A percentile compares a stretch with the other conserved stretches of the same genome.
Conservation (phyloP, 2,329 filamentous ascomycete genomes). For the Chalaropsis ovoidea region DNA sequence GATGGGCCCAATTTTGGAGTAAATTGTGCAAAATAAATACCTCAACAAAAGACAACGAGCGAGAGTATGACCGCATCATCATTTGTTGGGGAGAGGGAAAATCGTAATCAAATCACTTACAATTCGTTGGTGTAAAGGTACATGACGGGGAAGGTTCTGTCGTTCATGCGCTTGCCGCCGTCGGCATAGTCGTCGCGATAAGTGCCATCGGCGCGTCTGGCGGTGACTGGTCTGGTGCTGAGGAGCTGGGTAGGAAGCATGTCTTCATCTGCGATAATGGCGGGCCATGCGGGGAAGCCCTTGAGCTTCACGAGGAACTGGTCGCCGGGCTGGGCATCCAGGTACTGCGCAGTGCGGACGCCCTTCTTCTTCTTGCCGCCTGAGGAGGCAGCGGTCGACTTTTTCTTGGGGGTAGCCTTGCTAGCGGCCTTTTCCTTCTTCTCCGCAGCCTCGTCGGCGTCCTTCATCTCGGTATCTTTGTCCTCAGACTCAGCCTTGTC, state of each 20-base stretch:
- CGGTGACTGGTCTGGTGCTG: slow-evolving; percentile 71
- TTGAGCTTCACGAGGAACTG: slow-evolving; percentile 89
- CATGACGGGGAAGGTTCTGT: slow-evolving; percentile 90
- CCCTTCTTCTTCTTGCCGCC: slow-evolving; percentile 80
- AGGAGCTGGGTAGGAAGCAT: slow-evolving; percentile 79
- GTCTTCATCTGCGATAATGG: slow-evolving; percentile 84
- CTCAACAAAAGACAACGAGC: neutral
- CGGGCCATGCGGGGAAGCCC: slow-evolving; percentile 89
- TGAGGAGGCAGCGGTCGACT: slow-evolving; percentile 58
- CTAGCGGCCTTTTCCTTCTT: slow-evolving; percentile 37
- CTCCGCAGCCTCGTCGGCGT: slow-evolving; percentile 33
- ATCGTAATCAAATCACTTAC: slow-evolving; percentile 52
- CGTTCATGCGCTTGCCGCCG: slow-evolving; percentile 72
- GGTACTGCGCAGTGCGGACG: slow-evolving; percentile 59
- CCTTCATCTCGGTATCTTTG: slow-evolving; percentile 22
- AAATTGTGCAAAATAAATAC: neutral
- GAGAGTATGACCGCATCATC: too few species aligned
- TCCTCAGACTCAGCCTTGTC: slow-evolving; percentile 24
- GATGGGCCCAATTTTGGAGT: neutral
- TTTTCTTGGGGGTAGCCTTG: slow-evolving; percentile 45
- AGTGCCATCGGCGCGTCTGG: slow-evolving; percentile 68
- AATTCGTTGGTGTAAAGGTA: slow-evolving; percentile 93
- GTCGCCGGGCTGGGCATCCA: slow-evolving; percentile 80
- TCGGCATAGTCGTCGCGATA: slow-evolving; percentile 82
- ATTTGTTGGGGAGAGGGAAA: neutral